These are phyloP conservation scores for Stylosanthes scabra DNA, from an alignment of 331 rosid species.

Conservation along the genomic window DNA sequence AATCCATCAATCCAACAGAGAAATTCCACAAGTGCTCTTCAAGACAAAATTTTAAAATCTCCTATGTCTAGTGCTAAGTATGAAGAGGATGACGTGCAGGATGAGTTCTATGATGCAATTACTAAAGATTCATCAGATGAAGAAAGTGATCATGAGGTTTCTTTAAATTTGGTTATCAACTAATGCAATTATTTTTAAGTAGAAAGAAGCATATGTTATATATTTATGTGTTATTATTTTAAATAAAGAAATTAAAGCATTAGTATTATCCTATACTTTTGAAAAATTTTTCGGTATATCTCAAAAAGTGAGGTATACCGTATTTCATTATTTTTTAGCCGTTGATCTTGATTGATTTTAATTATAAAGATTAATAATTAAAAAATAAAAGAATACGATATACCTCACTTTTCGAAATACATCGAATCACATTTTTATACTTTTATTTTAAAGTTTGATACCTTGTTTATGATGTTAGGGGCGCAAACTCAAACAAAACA, in stretches of 20 bases:
- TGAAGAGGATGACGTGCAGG: constrained; percentile 61
- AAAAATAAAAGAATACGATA: no score
- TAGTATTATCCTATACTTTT: no score
- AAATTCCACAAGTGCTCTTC: constrained; percentile 47
- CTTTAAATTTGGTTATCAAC: constrained; percentile 26
- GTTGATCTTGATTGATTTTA: no score
- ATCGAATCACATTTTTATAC: no score
- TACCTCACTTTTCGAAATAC: no score
- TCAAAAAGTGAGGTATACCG: no score
- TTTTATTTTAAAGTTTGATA: constrained; percentile 29
- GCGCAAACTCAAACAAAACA: constrained; percentile 55
- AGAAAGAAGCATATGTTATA: constrained; percentile 11
- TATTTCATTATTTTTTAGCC: no score
- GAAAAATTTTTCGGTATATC: no score
- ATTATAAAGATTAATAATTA: no score
- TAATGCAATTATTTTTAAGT: not conserved
- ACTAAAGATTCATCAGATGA: constrained; percentile 72
- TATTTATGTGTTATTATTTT: not conserved
- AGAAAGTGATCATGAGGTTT: constrained; percentile 67
- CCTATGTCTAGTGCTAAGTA: constrained; percentile 56
- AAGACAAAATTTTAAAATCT: constrained; percentile 55
- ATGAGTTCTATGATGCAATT: constrained; percentile 94
- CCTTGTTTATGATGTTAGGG: constrained; percentile 50
- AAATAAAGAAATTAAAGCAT: constrained; percentile 12
- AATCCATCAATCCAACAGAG: constrained; percentile 64